phyloP scores from a whole-genome alignment of 257 asterid species.

The Solanum clarkiae region DNA sequence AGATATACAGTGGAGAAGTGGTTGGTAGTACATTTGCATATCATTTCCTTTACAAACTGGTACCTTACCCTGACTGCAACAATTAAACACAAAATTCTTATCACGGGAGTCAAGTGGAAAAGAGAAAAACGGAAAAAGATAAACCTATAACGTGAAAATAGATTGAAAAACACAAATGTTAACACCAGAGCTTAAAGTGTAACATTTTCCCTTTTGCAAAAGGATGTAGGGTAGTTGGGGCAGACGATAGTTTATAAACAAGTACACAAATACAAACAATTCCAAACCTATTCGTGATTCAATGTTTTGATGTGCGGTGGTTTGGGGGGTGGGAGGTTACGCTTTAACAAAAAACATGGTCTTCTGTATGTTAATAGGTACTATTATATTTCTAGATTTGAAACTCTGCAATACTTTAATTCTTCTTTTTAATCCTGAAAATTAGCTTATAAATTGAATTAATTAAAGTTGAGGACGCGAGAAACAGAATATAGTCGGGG shows the following conservation, averaged over 20 bases:
- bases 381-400: background rate
- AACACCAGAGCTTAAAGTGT: background rate
- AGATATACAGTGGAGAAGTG: conserved; percentile 57
- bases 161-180: background rate
- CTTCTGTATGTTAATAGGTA: background rate
- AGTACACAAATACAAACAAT: background rate
- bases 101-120: background rate
- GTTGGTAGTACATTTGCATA: conserved; percentile 57
- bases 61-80: conserved; percentile 28
- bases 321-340: background rate
- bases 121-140: background rate
- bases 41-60: conserved; percentile 78
- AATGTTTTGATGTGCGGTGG: too few species aligned
- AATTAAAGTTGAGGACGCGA: background rate
- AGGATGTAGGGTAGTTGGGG: background rate
- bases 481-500: background rate
- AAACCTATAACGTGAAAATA: background rate
- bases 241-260: background rate
- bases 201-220: background rate
- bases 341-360: background rate
- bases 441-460: background rate
- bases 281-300: background rate
- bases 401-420: background rate
- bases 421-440: background rate
- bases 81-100: conserved; percentile 4